Evolutionary conservation across 2,329 filamentous ascomycete species (phyloP).

Genomic region (Claviceps quebecensis): DNA sequence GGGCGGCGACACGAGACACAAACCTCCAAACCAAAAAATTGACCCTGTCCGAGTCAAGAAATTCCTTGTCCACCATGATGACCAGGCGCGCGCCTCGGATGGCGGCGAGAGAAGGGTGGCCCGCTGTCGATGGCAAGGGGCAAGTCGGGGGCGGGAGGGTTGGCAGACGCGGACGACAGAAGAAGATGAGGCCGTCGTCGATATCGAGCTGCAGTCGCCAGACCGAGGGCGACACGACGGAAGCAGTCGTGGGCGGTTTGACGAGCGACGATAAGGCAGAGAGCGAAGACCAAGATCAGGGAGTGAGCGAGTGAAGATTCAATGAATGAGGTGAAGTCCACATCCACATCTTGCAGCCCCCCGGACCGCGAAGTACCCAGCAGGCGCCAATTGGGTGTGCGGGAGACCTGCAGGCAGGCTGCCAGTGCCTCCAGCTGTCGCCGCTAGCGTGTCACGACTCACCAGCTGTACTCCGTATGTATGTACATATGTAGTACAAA

Average conservation of each 20-base stretch:
- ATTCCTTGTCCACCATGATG: constrained; percentile 42
- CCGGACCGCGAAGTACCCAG: background rate
- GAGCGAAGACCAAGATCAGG: constrained; percentile 7
- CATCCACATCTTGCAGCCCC: constrained; percentile 4
- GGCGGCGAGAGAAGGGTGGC: constrained; percentile 16
- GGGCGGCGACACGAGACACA: constrained; percentile 20
- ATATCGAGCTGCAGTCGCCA: constrained; percentile 1
- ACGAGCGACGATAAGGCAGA: constrained; percentile 2
- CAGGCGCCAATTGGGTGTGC: background rate
- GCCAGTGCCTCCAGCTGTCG: background rate
- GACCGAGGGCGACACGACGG: constrained; percentile 1
- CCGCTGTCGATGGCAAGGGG: background rate
- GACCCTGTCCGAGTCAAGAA: constrained; percentile 51
- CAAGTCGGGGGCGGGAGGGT: background rate
- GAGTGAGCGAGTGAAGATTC: constrained; percentile 13
- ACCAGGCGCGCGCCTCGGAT: constrained; percentile 17
- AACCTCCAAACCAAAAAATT: constrained; percentile 61
- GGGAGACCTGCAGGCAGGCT: background rate
- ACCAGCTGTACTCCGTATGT: background rate
- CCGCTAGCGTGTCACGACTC: background rate
- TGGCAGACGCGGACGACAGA: background rate
- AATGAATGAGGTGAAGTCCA: constrained; percentile 14
- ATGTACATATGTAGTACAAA: too few relatives aligned
- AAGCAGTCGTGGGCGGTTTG: background rate
- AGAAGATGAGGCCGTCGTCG: background rate